Base-by-base conservation (phyloP, 75 land plant genomes). In the Ceratopteris richardii region DNA sequence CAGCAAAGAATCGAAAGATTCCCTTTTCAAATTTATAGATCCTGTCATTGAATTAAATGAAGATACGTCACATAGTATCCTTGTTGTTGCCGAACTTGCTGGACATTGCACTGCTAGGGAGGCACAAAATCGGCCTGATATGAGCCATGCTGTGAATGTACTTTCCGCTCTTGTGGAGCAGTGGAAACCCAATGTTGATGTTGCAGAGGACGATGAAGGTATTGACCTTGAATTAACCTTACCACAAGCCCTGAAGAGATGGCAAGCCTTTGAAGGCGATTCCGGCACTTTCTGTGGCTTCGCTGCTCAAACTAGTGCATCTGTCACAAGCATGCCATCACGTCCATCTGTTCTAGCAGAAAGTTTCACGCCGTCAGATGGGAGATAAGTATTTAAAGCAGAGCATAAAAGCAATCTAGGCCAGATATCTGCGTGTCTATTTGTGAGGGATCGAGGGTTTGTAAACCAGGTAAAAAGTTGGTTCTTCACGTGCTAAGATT, bases 71-170 rank as follows among this genome's bases (percentile, higher is more conserved):
- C 54, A 72, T 20, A 82, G 83, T 67, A 62, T 91, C 58, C 60
- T 51, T 63, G 82, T 81, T 0, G 96, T 91, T 2, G 80, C 96
- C 0, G 97, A 91, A 62, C 71, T 91, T 17, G 95, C 97, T 10
- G 96, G 95, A 14, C 90, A 88, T 44, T 91, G 97, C 70, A 71
- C 75, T 9, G 80, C 82, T 1, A 64, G 95, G 41, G 97, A 91
- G 79, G 95, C 97, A 2, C 58, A 68, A 28, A 94, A 91, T 62
- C 58, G 97, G 66, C 97, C 97, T 0, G 96, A 91, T 64, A 91
- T 91, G 97, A 75, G 82, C 44, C 97, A 91, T 64, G 97, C 81
- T 0, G 97, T 91, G 22, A 88, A 91, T 25, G 84, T 91, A 31
- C 62, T 91, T 0, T 80, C 86, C 7, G 71, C 89, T n/a, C 74